Evolutionary conservation across 306 rosid genomes (phyloP), one percentile per base, ranked within the genome.

Genomic region (Gastrolobium bilobum): DNA sequence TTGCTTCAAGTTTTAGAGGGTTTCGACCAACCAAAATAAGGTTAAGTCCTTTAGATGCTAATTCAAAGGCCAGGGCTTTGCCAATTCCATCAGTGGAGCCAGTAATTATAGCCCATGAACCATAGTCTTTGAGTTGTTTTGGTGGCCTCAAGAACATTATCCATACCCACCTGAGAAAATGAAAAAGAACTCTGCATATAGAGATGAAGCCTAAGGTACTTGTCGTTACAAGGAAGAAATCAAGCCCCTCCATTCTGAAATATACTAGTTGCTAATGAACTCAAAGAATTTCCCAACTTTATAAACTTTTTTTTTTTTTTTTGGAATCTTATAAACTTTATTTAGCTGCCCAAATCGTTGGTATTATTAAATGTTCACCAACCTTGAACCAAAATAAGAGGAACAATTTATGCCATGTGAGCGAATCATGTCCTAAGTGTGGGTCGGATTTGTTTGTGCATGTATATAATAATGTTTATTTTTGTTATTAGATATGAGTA

Each of bases 51-150:
- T 86, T 70, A 0, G 76, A 46, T 33, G 97, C 97, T 0, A 94
- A 77, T 63, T 90, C 91, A 66, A 52, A 42, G 54, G 97, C 91
- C 37, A 92, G 54, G 67, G 97, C 92, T 65, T 89, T 94, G 2
- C 98, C 97, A 2, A 94, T 92, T 50, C 98, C 98, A 14, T 90
- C 97, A 0, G 97, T 94, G 71, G 97, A 85, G 7, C 98, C 98
- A 1, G 97, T 92, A 63, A 94, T 43, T 10, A 94, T 11, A 1
- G 86, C 92, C 98, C 98, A 94, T 0, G 97, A 87, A 63, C 98
- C 98, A 60, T 92, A 92, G 30, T 53, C 9, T 77, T 75, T 88
- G 73, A 89, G 94, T 13, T 92, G 14, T 71, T 88, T 92, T 30
- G 92, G 29, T 43, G 92, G 82, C 72, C 98, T 81, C 34, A 94